These are phyloP conservation scores for Bimuria novae-zelandiae DNA, from an alignment of 2,329 filamentous ascomycete genomes.

Conservation along the genomic window DNA sequence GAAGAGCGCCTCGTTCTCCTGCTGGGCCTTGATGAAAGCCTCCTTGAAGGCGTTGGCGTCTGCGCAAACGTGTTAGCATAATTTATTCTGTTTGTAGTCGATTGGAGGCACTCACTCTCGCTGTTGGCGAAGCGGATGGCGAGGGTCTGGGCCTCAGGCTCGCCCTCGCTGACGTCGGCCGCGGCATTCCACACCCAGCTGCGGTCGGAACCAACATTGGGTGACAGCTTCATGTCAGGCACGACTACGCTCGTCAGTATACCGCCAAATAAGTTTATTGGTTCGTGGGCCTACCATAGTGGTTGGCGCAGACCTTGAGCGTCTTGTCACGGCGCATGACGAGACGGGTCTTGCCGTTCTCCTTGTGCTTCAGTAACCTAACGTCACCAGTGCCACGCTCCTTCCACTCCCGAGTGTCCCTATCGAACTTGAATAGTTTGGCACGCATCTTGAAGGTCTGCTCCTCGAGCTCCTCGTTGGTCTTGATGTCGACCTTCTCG, in stretches of 20 bases:
- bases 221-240: constrained; percentile 97
- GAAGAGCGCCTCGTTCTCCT: constrained; percentile 92
- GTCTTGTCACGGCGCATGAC: constrained; percentile 99
- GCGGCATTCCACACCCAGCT: constrained; percentile 99
- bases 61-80: constrained; percentile 49
- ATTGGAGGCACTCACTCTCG: constrained; percentile 71
- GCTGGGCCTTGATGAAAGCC: constrained; percentile 92
- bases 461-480: constrained; percentile 97
- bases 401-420: constrained; percentile 94
- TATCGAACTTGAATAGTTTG: constrained; percentile 98
- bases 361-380: constrained; percentile 95
- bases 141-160: constrained; percentile 92
- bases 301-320: constrained; percentile 99
- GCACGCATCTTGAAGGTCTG: constrained; percentile 99
- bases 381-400: constrained; percentile 98
- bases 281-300: constrained; percentile 77
- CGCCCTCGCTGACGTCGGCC: constrained; percentile 96
- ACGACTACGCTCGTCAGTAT: constrained; percentile 66
- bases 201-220: constrained; percentile 96
- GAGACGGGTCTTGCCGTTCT: constrained; percentile 95
- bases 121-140: constrained; percentile 98
- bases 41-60: constrained; percentile 98
- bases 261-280: constrained; percentile 7
- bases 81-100: neutral
- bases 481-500: constrained; percentile 95